Conservation (phyloP, 1,139 yeast genomes). For the Hanseniaspora sp. region DNA sequence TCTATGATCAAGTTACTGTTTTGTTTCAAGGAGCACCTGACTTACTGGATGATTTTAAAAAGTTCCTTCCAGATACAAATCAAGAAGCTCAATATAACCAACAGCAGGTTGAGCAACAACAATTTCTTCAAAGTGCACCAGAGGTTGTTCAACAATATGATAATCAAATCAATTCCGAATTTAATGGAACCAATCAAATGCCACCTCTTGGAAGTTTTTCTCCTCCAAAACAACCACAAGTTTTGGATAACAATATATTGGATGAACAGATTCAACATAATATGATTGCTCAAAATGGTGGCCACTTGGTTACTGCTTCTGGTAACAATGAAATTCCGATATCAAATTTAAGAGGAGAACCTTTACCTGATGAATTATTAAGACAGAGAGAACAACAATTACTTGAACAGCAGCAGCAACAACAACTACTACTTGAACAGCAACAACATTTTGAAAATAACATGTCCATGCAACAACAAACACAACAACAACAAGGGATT, state of each 20-base stretch:
- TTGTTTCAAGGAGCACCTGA: slow-evolving; percentile 91
- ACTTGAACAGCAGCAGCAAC: slow-evolving; percentile 19
- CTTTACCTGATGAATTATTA: slow-evolving; percentile 7
- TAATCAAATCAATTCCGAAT: slow-evolving; percentile 18
- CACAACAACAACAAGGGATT: slow-evolving; percentile 29
- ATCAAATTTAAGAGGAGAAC: slow-evolving; percentile 8
- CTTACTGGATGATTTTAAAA: slow-evolving; percentile 83
- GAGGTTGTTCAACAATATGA: slow-evolving; percentile 20
- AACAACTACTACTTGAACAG: slow-evolving; percentile 18
- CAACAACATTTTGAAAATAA: slow-evolving; percentile 14
- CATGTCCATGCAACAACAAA: slow-evolving; percentile 17
- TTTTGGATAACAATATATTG: slow-evolving; percentile 15
- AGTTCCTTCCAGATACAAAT: slow-evolving; percentile 85
- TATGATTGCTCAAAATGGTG: slow-evolving; percentile 7
- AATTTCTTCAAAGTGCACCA: slow-evolving; percentile 15
- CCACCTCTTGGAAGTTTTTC: slow-evolving; percentile 97
- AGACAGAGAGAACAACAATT: slow-evolving; percentile 10
- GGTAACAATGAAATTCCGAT: slow-evolving; percentile 8
- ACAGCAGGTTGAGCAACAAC: slow-evolving; percentile 16
- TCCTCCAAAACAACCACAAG: slow-evolving; percentile 37
- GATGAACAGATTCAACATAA: slow-evolving; percentile 8
- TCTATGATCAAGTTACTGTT: slow-evolving; percentile 81
- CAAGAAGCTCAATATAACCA: slow-evolving; percentile 18
- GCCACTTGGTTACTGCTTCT: slow-evolving; percentile 8
- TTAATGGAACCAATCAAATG: slow-evolving; percentile 37